Conservation (phyloP, 2,329 filamentous ascomycete species). For the Aspergillus sp. region DNA sequence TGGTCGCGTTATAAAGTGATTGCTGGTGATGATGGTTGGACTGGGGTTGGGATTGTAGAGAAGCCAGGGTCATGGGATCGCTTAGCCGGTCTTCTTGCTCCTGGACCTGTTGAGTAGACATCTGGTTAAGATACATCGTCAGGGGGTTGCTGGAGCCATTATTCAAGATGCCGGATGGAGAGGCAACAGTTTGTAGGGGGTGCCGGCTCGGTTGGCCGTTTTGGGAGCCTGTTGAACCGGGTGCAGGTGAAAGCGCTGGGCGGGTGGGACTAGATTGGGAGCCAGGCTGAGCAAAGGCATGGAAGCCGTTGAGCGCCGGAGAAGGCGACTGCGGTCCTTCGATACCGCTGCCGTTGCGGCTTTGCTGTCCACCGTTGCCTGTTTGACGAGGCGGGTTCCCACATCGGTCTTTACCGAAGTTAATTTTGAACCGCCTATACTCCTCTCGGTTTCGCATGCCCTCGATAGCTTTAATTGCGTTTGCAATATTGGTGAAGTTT, state of each 20-base stretch:
- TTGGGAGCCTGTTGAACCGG: constrained; percentile 53
- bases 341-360: constrained; percentile 58
- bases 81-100: constrained; percentile 60
- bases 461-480: constrained; percentile 99
- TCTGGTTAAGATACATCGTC: constrained; percentile 88
- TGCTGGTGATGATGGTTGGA: constrained; percentile 66
- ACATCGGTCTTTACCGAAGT: constrained; percentile 98
- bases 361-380: constrained; percentile 63
- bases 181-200: constrained; percentile 55
- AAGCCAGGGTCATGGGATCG: constrained; percentile 42
- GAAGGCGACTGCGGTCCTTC: constrained; percentile 56
- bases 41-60: constrained; percentile 64
- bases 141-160: constrained; percentile 79
- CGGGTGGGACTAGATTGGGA: constrained; percentile 62
- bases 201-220: constrained; percentile 61
- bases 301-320: constrained; percentile 59
- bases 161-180: constrained; percentile 74
- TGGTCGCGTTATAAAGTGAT: constrained; percentile 74
- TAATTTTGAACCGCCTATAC: constrained; percentile 98
- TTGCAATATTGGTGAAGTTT: constrained; percentile 99
- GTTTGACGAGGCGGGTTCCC: constrained; percentile 93
- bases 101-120: constrained; percentile 59
- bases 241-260: constrained; percentile 53
- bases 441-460: constrained; percentile 92
- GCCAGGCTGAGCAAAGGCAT: constrained; percentile 53